These are phyloP conservation scores for Pestalotiopsis fici DNA, from an alignment of 2,329 filamentous ascomycete genomes.

Conservation along the genomic window DNA sequence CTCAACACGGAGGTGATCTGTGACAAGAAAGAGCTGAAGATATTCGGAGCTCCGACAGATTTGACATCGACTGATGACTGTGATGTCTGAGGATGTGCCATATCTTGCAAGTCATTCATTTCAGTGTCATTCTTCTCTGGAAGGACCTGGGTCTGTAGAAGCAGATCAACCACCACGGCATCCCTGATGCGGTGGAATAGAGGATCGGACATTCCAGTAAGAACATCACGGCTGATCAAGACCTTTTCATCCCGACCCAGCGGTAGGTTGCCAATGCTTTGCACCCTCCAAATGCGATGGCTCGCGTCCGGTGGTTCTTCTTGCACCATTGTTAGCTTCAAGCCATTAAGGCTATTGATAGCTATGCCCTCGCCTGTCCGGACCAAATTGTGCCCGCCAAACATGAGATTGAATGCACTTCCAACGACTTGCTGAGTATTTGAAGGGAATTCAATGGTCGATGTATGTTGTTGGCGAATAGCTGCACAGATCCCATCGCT, in stretches of 20 bases:
- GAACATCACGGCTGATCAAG: constrained; percentile 74
- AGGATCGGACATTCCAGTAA: constrained; percentile 77
- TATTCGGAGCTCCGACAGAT: constrained; percentile 20
- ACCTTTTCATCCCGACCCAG: constrained; percentile 88
- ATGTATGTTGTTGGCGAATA: constrained; percentile 70
- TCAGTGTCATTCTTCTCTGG: constrained; percentile 16
- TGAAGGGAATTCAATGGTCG: constrained; percentile 65
- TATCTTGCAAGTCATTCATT: constrained; percentile 25
- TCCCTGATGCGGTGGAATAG: constrained; percentile 82
- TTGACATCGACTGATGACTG: constrained; percentile 21
- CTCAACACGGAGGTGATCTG: constrained; percentile 52
- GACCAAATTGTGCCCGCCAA: constrained; percentile 48
- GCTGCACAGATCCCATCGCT: constrained; percentile 74
- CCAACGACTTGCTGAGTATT: constrained; percentile 41
- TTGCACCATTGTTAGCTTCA: constrained; percentile 68
- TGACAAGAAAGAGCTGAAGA: constrained; percentile 41
- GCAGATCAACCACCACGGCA: constrained; percentile 70
- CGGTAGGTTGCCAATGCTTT: constrained; percentile 77
- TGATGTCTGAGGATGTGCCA: constrained; percentile 25
- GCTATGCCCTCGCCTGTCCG: constrained; percentile 48
- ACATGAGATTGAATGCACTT: constrained; percentile 45
- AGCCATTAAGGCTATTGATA: constrained; percentile 54
- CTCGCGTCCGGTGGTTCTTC: constrained; percentile 48
- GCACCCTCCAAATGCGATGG: constrained; percentile 66
- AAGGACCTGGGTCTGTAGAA: constrained; percentile 55